Base-by-base conservation (phyloP, 1,139 yeast genomes). In the Geotrichum siamense region DNA sequence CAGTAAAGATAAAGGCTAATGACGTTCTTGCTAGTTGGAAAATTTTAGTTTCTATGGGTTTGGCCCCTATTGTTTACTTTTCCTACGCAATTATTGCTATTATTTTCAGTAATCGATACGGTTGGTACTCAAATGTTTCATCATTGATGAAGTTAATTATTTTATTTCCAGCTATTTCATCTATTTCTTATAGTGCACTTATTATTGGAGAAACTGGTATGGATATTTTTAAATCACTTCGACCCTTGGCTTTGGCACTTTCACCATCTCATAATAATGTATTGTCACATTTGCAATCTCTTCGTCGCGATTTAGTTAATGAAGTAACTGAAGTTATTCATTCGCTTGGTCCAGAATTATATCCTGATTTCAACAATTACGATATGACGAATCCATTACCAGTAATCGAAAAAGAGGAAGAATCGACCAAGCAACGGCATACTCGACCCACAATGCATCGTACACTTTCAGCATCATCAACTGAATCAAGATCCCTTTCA, bases 21-120 rank as follows among this genome's bases (percentile, higher is more conserved):
- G 98, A 91, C 62, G 96, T 91, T 22, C 73, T 87, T 48, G 96
- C 96, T 1, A 87, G 96, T 1, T 87, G 98, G 98, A 91, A 91
- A 63, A 79, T 91, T 37, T 70, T 91, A 53, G 89, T 91, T 37
- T 79, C 91, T 29, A 74, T 91, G 76, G 94, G 91, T 5, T 69
- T 85, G 48, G 93, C 96, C 0, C 98, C 98, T 1, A 62, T 86
- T 30, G 69, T 91, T 29, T 91, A 89, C 65, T 76, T 79, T 38
- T 70, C 82, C 49, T 91, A 91, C 63, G 87, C 96, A 0, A 58
- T 79, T 5, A 53, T 84, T 33, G 82, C 85, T 21, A 74, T 85
- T 12, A 70, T 67, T 58, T 39, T 57, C 29, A 53, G 57, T 15
- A 59, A 56, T 47, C 35, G 46, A 21, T 54, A 57, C 43, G 37